These are phyloP conservation scores for Huntiella decipiens DNA, from an alignment of 2,329 filamentous ascomycete species.

Conservation along the genomic window DNA sequence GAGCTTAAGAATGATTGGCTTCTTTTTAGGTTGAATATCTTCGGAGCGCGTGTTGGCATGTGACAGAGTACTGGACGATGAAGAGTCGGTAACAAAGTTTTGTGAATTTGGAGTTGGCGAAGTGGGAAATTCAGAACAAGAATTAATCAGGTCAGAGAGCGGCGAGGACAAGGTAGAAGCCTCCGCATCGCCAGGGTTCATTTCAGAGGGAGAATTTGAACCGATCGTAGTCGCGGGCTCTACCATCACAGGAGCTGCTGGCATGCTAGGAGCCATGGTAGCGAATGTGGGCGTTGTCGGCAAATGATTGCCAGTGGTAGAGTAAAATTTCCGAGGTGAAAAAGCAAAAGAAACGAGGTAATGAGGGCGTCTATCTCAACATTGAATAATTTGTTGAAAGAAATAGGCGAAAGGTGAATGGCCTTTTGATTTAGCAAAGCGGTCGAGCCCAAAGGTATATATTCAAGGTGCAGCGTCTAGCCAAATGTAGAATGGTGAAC, in stretches of 20 bases:
- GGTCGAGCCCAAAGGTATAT: too few species aligned
- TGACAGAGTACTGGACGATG: background rate
- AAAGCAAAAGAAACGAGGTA: too few species aligned
- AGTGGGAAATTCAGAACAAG: conserved; percentile 27
- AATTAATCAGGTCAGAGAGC: conserved; percentile 33
- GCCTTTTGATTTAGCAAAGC: background rate
- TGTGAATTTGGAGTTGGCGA: conserved; percentile 9
- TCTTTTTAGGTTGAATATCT: background rate
- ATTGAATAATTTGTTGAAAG: background rate
- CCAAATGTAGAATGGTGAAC: too few species aligned
- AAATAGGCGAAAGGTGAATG: background rate
- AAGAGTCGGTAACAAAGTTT: background rate
- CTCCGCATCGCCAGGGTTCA: background rate
- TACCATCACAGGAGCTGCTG: background rate
- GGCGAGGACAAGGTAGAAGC: conserved; percentile 32
- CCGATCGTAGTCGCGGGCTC: background rate
- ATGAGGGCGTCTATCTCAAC: too few species aligned
- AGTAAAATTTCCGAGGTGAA: background rate
- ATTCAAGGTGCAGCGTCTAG: too few species aligned
- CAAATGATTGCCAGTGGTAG: background rate
- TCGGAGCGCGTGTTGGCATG: background rate
- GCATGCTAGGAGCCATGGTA: conserved; percentile 8
- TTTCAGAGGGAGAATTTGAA: background rate
- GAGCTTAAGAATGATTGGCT: background rate
- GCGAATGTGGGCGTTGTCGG: background rate